These are phyloP conservation scores for Leishmania tropica DNA, from an alignment of 208 protist genomes.

Conservation along the genomic window DNA sequence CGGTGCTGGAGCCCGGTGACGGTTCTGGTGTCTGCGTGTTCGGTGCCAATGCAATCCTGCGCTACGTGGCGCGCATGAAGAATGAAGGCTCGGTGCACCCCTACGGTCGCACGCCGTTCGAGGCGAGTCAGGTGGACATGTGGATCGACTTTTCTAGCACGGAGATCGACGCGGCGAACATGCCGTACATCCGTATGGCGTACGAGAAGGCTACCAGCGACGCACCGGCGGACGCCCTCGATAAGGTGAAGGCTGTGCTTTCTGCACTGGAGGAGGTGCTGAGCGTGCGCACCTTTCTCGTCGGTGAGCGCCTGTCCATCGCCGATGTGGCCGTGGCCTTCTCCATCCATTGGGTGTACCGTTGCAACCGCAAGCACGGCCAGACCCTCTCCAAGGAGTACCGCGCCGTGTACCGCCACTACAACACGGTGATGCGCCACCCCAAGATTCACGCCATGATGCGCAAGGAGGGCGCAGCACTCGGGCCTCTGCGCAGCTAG, in stretches of 20 bases:
- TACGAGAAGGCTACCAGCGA: slow-evolving; percentile 34
- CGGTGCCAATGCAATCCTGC: slow-evolving; percentile 83
- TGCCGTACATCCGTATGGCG: slow-evolving; percentile 51
- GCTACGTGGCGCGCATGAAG: slow-evolving; percentile 66
- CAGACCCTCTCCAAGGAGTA: slow-evolving; percentile 64
- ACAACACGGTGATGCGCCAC: slow-evolving; percentile 84
- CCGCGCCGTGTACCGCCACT: slow-evolving; percentile 66
- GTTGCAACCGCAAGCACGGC: slow-evolving; percentile 54
- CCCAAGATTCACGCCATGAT: slow-evolving; percentile 67
- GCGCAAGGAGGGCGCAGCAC: slow-evolving; percentile 50
- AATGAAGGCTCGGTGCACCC: slow-evolving; percentile 45
- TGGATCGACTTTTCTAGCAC: slow-evolving; percentile 84
- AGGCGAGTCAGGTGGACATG: slow-evolving; percentile 82
- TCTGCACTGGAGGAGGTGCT: slow-evolving; percentile 61
- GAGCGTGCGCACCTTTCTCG: slow-evolving; percentile 78
- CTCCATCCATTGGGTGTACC: slow-evolving; percentile 66
- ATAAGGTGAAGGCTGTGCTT: slow-evolving; percentile 49
- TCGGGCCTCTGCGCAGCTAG: slow-evolving; percentile 42
- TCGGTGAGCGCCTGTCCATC: slow-evolving; percentile 81
- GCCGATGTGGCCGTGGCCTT: slow-evolving; percentile 83
- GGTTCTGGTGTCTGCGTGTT: slow-evolving; percentile 59
- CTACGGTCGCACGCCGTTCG: slow-evolving; percentile 77
- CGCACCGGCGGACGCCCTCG: slow-evolving; percentile 33
- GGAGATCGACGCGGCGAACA: slow-evolving; percentile 65
- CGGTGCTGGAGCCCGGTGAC: slow-evolving; percentile 67